Conservation (phyloP, 192 early-diverging fungal species). For the Spinellus fusiger region DNA sequence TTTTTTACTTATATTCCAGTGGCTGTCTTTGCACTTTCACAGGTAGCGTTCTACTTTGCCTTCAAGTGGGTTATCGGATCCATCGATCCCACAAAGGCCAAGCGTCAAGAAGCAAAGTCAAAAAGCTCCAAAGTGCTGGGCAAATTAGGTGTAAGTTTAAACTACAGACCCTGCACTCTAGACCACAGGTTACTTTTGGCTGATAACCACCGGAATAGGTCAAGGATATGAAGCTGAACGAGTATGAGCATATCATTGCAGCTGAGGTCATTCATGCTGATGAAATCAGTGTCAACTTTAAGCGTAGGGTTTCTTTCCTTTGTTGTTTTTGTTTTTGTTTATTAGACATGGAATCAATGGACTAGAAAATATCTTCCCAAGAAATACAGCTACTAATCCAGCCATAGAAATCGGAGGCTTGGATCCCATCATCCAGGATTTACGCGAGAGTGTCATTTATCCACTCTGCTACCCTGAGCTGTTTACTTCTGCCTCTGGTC, state of each 20-base stretch:
- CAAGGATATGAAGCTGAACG: conserved; percentile 75
- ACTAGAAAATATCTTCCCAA: too few species aligned
- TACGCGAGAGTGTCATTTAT: conserved; percentile 95
- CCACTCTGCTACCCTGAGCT: conserved; percentile 91
- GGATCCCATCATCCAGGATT: conserved; percentile 83
- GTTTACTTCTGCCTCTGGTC: conserved; percentile 76
- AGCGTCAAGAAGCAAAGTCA: conserved; percentile 68
- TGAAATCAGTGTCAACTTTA: conserved; percentile 82
- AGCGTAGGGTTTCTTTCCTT: too few species aligned
- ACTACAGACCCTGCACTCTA: neutral
- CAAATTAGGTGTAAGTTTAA: conserved; percentile 54
- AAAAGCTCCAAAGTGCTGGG: conserved; percentile 67
- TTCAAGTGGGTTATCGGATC: conserved; percentile 79
- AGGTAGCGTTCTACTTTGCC: conserved; percentile 82
- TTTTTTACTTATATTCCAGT: conserved; percentile 32
- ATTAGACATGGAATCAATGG: too few species aligned
- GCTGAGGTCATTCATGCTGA: conserved; percentile 90
- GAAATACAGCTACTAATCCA: neutral
- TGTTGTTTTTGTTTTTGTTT: too few species aligned
- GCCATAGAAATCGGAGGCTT: conserved; percentile 82
- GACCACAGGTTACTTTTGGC: neutral
- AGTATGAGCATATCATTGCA: conserved; percentile 93
- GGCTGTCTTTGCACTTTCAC: conserved; percentile 79
- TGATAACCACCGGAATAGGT: conserved; percentile 23
- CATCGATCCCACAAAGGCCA: conserved; percentile 63